phyloP scores from a whole-genome alignment of 192 early-diverging fungal genomes.

The Pilaira anomala region DNA sequence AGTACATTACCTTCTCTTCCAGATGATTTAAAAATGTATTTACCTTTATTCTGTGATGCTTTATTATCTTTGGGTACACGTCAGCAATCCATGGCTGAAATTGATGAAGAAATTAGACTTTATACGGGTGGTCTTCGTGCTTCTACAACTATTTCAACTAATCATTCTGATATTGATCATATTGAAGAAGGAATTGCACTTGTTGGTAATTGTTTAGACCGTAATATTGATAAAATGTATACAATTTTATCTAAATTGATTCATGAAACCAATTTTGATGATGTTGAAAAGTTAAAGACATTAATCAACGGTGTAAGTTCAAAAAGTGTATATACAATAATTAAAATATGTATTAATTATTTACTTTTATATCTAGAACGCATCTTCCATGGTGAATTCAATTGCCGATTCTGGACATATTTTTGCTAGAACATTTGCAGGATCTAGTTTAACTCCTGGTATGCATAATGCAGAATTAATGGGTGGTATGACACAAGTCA shows the following conservation, averaged over 20 bases:
- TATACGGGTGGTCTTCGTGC: conserved; percentile 84
- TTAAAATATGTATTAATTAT: conserved; percentile 2
- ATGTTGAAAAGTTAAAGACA: conserved; percentile 69
- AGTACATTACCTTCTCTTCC: conserved; percentile 56
- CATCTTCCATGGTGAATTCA: conserved; percentile 71
- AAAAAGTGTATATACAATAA: background rate
- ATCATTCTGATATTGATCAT: conserved; percentile 48
- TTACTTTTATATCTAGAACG: conserved; percentile 42
- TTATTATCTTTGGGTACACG: conserved; percentile 65
- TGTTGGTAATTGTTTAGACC: conserved; percentile 65
- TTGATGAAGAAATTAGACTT: conserved; percentile 84
- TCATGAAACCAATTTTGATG: conserved; percentile 67
- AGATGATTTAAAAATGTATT: conserved; percentile 61
- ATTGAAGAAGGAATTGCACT: conserved; percentile 65
- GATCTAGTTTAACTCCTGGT: conserved; percentile 57
- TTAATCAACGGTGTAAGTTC: conserved; percentile 58
- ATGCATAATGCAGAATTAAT: conserved; percentile 45
- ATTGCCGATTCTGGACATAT: conserved; percentile 80
- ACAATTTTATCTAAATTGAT: conserved; percentile 68
- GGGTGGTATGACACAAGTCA: conserved; percentile 69
- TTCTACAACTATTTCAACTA: conserved; percentile 60
- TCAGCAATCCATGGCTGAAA: conserved; percentile 65
- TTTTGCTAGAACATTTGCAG: conserved; percentile 74
- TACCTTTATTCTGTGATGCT: conserved; percentile 75
- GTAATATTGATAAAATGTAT: conserved; percentile 74